Base-by-base conservation (phyloP, 306 rosid genomes). In the Cicer judaicum region DNA sequence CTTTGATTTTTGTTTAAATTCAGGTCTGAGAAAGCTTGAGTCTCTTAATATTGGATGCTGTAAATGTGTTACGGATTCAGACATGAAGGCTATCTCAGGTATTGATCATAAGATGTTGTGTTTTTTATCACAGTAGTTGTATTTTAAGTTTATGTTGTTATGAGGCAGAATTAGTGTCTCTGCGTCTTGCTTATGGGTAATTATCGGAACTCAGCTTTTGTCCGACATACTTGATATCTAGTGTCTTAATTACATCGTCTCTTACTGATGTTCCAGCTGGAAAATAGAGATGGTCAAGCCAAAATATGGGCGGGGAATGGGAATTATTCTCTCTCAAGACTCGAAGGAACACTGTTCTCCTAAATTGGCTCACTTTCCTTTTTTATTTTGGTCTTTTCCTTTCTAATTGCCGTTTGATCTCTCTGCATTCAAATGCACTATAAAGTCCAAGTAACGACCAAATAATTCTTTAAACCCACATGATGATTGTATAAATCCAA, bases 51-150 rank as follows among this genome's bases (percentile, higher is more conserved):
- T 82, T 41, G 77, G 92, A 82, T 89, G 89, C 74, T 87, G 95
- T 68, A 87, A 77, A 60, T 85, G 92, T 78, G 68, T 89, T 76
- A 69, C 34, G 10, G 90, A 85, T 80, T 85, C 90, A 68, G 95
- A 89, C 78, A 62, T 87, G 74, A 82, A 82, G 77, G 79, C 85
- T 69, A 84, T 89, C 65, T 82, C 92, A 82, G 95, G 95, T 89
- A 81, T 61, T 69, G 56, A 38, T 70, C 61, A 29, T 13, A 36
- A 62, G 49, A 36, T 62, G 24, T 34, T 38, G 49, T 24, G 7
- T 76, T 63, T 74, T 74, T 67, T 46, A 5, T 13, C 7, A 0
- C 7, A 44, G 61, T 43, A 11, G 50, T 75, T 63, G 53, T 15
- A 39, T 70, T 66, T 11, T 65, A 42, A 29, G 36, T 18, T 67